Conservation (phyloP, 2,329 filamentous ascomycete genomes). For the Aspergillus versicolor region DNA sequence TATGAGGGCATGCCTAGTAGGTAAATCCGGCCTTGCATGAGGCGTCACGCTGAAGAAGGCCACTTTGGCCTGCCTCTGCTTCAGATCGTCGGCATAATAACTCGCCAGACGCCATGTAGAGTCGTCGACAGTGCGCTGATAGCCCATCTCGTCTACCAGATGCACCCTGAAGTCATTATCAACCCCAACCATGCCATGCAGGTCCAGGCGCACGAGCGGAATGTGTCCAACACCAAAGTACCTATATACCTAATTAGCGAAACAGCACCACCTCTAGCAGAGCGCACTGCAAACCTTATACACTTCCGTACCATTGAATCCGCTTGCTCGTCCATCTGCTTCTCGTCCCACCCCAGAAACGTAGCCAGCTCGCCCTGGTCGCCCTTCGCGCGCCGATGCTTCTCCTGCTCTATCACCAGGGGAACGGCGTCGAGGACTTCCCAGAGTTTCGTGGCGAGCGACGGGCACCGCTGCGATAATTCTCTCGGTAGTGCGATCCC, state of each 20-base stretch:
- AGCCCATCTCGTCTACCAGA: conserved; percentile 46
- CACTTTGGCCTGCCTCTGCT: neutral
- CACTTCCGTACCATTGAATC: conserved; percentile 76
- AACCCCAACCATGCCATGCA: conserved; percentile 65
- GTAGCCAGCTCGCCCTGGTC: conserved; percentile 22
- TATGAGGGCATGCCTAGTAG: neutral
- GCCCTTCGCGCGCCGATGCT: neutral
- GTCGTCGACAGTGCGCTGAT: neutral
- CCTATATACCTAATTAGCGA: conserved; percentile 34
- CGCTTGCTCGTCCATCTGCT: conserved; percentile 70
- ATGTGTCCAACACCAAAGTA: conserved; percentile 69
- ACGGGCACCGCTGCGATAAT: neutral
- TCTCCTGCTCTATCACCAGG: neutral
- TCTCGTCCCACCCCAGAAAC: conserved; percentile 45
- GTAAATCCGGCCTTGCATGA: neutral
- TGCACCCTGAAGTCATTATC: conserved; percentile 62
- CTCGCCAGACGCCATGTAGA: neutral
- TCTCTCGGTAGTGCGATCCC: neutral
- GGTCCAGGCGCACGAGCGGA: conserved; percentile 63
- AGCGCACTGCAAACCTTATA: conserved; percentile 48
- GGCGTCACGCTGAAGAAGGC: neutral
- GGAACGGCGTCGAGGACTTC: neutral
- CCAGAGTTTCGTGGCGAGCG: neutral
- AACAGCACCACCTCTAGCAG: conserved; percentile 26
- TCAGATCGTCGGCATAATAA: neutral